Evolutionary conservation across 2,329 filamentous ascomycete genomes (phyloP), one percentile per base, ranked within the genome.

Genomic region (Mariannaea elegans): DNA sequence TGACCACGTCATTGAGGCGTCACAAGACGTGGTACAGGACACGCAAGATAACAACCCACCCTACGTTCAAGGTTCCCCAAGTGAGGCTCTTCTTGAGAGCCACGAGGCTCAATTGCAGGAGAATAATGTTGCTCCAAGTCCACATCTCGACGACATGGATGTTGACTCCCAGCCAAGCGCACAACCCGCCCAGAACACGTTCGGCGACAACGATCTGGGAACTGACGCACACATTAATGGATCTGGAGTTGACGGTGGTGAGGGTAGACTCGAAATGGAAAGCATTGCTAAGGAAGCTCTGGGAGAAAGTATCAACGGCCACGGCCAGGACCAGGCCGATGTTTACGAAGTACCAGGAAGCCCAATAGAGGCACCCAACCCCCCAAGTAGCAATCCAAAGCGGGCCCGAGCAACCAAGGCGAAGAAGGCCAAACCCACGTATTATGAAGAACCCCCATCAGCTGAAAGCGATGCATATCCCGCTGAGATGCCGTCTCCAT

Each of bases 391-490:
- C 39, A 68, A 54, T 46, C 18, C 65, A 34, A 73, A 71, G 61
- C 71, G 64, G 61, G 56, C 69, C 36, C 72, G 75, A 23, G 73
- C 78, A 31, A 76, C 76, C 29, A 72, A 76, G 54, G 74, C 76
- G 41, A 83, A 81, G 72, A 84, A 81, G 71, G 75, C 78, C 46
- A 84, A 84, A 67, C 78, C 80, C 9, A 81, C 80, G 16, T 81
- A 76, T 55, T 81, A 80, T 62, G 74, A 77, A 39, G 71, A 76
- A 52, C 69, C 72, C 2, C 61, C 69, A 9, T 62, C 65, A 39
- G 57, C 18, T 16, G 61, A 67, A 23, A 59, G 63, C 8, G 66
- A 69, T 5, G 67, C 61, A 18, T 63, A 19, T 5, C 47, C 67
- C 21, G 65, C 52, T 13, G 69, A 73, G 7, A 39, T 76, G 46